These are phyloP conservation scores for Aspergillus hiratsukae DNA, from an alignment of 2,329 filamentous ascomycete species.

Conservation along the genomic window DNA sequence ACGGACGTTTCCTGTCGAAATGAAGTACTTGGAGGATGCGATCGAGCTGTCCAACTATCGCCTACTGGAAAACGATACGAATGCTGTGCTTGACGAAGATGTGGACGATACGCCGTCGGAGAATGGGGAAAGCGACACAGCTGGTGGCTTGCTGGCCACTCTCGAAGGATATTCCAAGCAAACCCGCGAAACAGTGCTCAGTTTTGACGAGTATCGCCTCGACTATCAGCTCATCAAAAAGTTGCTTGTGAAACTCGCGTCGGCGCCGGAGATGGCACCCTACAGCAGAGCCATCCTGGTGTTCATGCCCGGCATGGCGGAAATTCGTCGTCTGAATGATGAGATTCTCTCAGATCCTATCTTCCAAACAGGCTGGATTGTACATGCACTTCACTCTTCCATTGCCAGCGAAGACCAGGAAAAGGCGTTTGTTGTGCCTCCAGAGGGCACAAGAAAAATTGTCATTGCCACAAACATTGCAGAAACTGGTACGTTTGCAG, in stretches of 20 bases:
- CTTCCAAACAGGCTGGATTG: conserved; percentile 73
- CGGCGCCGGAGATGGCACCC: conserved; percentile 57
- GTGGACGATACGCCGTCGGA: conserved; percentile 43
- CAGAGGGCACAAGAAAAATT: conserved; percentile 79
- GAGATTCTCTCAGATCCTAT: conserved; percentile 70
- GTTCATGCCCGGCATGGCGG: conserved; percentile 89
- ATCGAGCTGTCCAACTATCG: conserved; percentile 78
- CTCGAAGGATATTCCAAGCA: conserved; percentile 69
- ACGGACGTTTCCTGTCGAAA: conserved; percentile 85
- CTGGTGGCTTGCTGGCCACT: conserved; percentile 58
- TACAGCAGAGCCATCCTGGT: conserved; percentile 92
- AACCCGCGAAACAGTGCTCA: conserved; percentile 69
- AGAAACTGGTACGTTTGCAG: conserved; percentile 65
- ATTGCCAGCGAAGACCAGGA: conserved; percentile 97
- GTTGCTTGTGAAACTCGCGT: conserved; percentile 71
- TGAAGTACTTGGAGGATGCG: conserved; percentile 86
- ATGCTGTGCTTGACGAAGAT: conserved; percentile 41
- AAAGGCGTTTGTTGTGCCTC: conserved; percentile 81
- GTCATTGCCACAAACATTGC: conserved; percentile 97
- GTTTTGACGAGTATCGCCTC: conserved; percentile 86
- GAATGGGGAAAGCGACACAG: conserved; percentile 48
- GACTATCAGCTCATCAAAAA: conserved; percentile 82
- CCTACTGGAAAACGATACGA: conserved; percentile 55
- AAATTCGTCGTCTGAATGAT: conserved; percentile 85
- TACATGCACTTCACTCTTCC: conserved; percentile 88